Base-by-base conservation (phyloP, 1,284 basidiomycete genomes). In the Ceraceosorus bombacis region DNA sequence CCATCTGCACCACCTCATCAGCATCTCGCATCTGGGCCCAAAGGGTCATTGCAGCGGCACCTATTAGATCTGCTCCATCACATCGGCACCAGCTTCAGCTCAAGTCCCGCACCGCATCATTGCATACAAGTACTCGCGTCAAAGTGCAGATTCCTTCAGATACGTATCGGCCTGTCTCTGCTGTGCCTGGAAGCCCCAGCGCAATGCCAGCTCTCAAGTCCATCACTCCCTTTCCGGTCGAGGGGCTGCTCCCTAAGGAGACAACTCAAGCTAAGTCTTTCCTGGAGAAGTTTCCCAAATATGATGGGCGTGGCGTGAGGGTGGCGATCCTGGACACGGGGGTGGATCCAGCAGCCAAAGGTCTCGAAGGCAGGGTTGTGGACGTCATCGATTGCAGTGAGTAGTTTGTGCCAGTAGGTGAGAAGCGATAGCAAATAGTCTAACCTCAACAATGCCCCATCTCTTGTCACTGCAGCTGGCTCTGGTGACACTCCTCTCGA, bases 311-410 rank as follows among this genome's bases (percentile, higher is more conserved):
- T 51, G 65, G 68, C 36, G 71, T 78, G n/a, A 67, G 76, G 36
- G 73, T 78, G 10, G 77, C 73, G 38, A 71, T 78, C 54, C 71
- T 78, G n/a, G 77, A 78, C 59, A 78, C 78, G 1, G 78, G 78
- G 51, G 73, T 78, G 10, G 78, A 78, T 54, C 76, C 76, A 2
- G 78, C 76, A 36, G 76, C 78, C 6, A 61, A 72, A 41, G 78
- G 78, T 12, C 72, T 78, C 49, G 64, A 71, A 41, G 76, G 71
- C 58, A 78, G 77, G 63, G 66, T 78, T 7, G 76, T 78, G 52
- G 78, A 78, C 46, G 69, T 78, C 13, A 78, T 78, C 50, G 78
- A 78, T 68, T 78, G 78, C 64, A 73, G 69, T 9, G 54, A 40
- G 7, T 51, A 37, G 15, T n/a, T 4, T 1, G 15, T 1, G 15